Conservation (phyloP, 352 stramenopile genomes). For the Phytopythium chamaehyphon region DNA sequence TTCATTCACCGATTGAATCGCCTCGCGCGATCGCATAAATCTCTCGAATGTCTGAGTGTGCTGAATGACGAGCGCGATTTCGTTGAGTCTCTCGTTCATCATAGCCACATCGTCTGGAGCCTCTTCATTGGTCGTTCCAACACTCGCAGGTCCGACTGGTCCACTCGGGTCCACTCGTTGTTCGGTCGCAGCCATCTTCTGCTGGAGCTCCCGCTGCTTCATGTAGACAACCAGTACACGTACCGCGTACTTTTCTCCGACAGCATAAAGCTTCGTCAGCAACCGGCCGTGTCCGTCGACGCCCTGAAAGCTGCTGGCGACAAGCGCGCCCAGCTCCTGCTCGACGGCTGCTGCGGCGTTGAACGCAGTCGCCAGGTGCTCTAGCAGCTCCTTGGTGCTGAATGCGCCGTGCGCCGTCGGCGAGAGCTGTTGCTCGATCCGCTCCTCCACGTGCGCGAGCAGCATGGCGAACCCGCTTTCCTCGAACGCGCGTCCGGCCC, state of each 20-base stretch:
- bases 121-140: conserved; percentile 8
- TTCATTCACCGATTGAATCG: not conserved
- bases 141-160: conserved; percentile 7
- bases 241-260: conserved; percentile 54
- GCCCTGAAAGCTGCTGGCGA: conserved; percentile 44
- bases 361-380: conserved; percentile 69
- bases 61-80: conserved; percentile 82
- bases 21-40: conserved; percentile 76
- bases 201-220: conserved; percentile 62
- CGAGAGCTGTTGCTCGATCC: conserved; percentile 30
- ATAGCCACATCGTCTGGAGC: conserved; percentile 42
- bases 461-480: conserved; percentile 58
- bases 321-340: conserved; percentile 57
- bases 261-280: conserved; percentile 45
- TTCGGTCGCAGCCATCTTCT: conserved; percentile 36
- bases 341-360: conserved; percentile 65
- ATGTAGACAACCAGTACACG: conserved; percentile 71
- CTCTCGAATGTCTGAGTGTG: conserved; percentile 88
- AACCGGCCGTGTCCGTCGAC: conserved; percentile 52
- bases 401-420: conserved; percentile 40
- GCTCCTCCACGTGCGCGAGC: conserved; percentile 35
- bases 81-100: conserved; percentile 85
- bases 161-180: not conserved
- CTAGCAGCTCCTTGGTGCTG: conserved; percentile 74
- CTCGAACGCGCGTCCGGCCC: conserved; percentile 60